Conservation (phyloP, 2,329 filamentous ascomycete genomes). For the Colletotrichum sansevieriae region DNA sequence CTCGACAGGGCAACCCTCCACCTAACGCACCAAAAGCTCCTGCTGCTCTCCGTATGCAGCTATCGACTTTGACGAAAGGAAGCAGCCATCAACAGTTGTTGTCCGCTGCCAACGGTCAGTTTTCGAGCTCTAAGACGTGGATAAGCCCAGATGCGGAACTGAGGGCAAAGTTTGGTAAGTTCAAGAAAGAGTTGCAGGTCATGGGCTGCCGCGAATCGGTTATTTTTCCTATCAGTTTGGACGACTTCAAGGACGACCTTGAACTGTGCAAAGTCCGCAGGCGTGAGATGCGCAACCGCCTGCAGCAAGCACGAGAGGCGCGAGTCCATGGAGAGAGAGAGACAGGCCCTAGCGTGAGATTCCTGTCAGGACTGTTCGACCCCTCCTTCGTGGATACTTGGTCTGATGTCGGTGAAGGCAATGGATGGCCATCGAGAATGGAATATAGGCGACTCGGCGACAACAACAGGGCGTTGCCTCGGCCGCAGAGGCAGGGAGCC, state of each 20-base stretch:
- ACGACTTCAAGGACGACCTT: too few species aligned
- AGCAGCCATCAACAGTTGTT: constrained; percentile 31
- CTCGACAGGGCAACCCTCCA: constrained; percentile 7
- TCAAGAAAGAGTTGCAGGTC: constrained; percentile 51
- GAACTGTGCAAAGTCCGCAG: too few species aligned
- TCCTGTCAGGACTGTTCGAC: constrained; percentile 48
- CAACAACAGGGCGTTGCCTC: too few species aligned
- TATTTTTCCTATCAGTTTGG: too few species aligned
- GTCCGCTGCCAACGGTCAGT: constrained; percentile 49
- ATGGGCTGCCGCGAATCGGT: constrained; percentile 41
- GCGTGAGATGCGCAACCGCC: too few species aligned
- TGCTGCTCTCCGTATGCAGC: not conserved
- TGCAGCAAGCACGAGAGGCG: too few species aligned
- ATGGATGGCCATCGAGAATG: too few species aligned
- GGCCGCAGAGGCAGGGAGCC: too few species aligned
- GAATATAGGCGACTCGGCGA: too few species aligned
- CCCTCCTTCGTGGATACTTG: too few species aligned
- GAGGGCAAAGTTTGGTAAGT: constrained; percentile 51
- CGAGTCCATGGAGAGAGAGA: too few species aligned
- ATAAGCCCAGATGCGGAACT: constrained; percentile 51
- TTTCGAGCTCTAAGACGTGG: constrained; percentile 54
- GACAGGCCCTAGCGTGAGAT: constrained; percentile 46
- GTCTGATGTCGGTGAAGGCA: too few species aligned
- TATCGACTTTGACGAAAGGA: not conserved
- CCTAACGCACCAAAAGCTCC: constrained; percentile 18